Base-by-base conservation (phyloP, 768 basidiomycete species). In the Tephrocybe sp. region DNA sequence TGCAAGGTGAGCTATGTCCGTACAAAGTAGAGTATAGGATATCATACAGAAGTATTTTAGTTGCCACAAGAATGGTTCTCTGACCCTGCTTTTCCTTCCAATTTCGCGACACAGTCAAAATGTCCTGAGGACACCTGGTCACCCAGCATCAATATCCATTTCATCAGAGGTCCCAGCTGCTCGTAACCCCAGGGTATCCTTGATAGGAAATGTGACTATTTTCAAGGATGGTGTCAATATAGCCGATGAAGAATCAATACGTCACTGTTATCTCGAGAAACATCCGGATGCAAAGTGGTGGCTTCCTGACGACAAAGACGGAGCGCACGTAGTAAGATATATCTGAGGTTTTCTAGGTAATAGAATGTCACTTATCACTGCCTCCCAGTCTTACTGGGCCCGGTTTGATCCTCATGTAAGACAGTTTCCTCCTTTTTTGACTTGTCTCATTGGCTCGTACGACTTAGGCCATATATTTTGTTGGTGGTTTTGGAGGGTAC, bases 81-180 rank as follows among this genome's bases (percentile, higher is more conserved):
- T 82, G 48, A 68, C 76, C 3, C 65, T 82, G 17, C 62, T 82
- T 30, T 73, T 81, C 59, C 68, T 82, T 44, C 76, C 78, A 14
- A 81, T 81, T 48, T 79, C 79, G n/a, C 73, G 74, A 40, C 77
- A 80, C 58, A 74, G 73, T 58, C 70, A 71, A 61, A 81, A 82
- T 61, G 71, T 82, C 34, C 59, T 78, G 18, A 65, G 62, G 20
- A 70, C 74, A 2, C 58, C 68, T 4, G 53, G 58, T 4, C 76
- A 73, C 45, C 52, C 69, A 8, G 78, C 78, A 4, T 78, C 78
- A 4, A 68, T 81, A 47, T 73, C 77, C 5, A 62, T 80, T 25
- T 66, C 67, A 49, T 63, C 68, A 28, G 64, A 63, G 12, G 65
- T 62, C 4, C 77, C 78, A 11, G 67, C 70, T 3, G 79, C 79